A percentile compares a stretch with the other conserved stretches of the same genome.
These are phyloP conservation scores for Cokeromyces recurvatus DNA, from an alignment of 371 early-diverging fungal genomes.

Conservation along the genomic window DNA sequence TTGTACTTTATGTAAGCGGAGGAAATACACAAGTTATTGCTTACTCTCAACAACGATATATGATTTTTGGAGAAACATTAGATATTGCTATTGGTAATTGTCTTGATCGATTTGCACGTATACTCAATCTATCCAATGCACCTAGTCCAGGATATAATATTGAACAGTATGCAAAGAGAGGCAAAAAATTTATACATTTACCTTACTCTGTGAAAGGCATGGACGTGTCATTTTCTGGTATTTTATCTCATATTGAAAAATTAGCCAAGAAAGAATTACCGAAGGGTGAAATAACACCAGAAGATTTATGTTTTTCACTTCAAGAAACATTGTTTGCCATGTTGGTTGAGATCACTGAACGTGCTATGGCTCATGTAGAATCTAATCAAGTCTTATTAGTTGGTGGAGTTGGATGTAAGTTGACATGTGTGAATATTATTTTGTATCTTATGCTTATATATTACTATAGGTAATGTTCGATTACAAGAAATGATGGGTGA, in stretches of 20 bases:
- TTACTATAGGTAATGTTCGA: conserved; percentile 59
- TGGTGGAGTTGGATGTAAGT: conserved; percentile 98
- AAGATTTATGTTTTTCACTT: conserved; percentile 96
- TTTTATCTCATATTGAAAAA: conserved; percentile 87
- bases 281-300: conserved; percentile 62
- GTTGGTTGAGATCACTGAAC: conserved; percentile 99
- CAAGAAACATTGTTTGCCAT: conserved; percentile 99
- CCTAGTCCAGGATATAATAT: conserved; percentile 99
- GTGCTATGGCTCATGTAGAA: conserved; percentile 99
- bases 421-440: conserved; percentile 26
- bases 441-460: conserved; percentile 1
- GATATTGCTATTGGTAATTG: conserved; percentile 99
- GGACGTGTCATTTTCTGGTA: conserved; percentile 99
- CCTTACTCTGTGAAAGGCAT: conserved; percentile 99
- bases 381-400: conserved; percentile 95
- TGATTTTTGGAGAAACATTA: conserved; percentile 99
- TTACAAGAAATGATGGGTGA: conserved; percentile 98
- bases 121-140: conserved; percentile 91
- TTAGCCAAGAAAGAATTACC: conserved; percentile 64
- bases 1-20: conserved; percentile 99
- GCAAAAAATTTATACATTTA: conserved; percentile 83
- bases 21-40: conserved; percentile 99
- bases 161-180: conserved; percentile 94
- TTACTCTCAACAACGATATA: conserved; percentile 89
- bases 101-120: conserved; percentile 97